Evolutionary conservation across 1,284 basidiomycete genomes (phyloP).

Genomic region (Trametes pubescens): DNA sequence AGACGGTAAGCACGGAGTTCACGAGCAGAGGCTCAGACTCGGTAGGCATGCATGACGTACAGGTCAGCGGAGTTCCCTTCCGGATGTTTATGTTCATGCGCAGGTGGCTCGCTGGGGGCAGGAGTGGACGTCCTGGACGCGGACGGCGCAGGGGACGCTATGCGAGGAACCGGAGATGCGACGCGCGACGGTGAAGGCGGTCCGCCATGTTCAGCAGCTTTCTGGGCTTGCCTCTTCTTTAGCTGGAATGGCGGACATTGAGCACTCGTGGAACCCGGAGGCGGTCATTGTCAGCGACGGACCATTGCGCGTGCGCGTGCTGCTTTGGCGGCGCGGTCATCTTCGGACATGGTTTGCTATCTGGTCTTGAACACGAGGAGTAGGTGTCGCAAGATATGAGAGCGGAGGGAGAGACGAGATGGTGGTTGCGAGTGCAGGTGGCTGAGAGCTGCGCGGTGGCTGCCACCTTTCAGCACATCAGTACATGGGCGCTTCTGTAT

Average conservation of each 20-base stretch:
- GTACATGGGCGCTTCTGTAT: slow-evolving; percentile 6
- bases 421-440: slow-evolving; percentile 4
- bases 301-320: slow-evolving; percentile 85
- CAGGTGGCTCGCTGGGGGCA: slow-evolving; percentile 36
- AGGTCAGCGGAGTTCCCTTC: slow-evolving; percentile 39
- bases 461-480: slow-evolving; percentile 10
- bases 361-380: slow-evolving; percentile 7
- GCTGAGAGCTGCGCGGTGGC: slow-evolving; percentile 17
- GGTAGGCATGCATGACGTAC: slow-evolving; percentile 31
- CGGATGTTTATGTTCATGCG: slow-evolving; percentile 29
- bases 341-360: slow-evolving; percentile 59
- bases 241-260: slow-evolving; percentile 52
- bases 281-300: slow-evolving; percentile 32
- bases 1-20: not conserved
- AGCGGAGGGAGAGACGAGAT: slow-evolving; percentile 17
- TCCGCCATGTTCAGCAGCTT: slow-evolving; percentile 48
- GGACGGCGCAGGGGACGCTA: slow-evolving; percentile 52
- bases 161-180: slow-evolving; percentile 41
- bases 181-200: slow-evolving; percentile 40
- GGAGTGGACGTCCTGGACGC: slow-evolving; percentile 64
- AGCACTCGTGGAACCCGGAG: slow-evolving; percentile 22
- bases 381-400: slow-evolving; percentile 5
- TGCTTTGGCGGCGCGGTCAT: slow-evolving; percentile 80
- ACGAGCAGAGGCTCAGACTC: not conserved
- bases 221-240: slow-evolving; percentile 76